Base-by-base conservation (phyloP, 2,329 filamentous ascomycete species). In the Nigrograna mackinnonii region DNA sequence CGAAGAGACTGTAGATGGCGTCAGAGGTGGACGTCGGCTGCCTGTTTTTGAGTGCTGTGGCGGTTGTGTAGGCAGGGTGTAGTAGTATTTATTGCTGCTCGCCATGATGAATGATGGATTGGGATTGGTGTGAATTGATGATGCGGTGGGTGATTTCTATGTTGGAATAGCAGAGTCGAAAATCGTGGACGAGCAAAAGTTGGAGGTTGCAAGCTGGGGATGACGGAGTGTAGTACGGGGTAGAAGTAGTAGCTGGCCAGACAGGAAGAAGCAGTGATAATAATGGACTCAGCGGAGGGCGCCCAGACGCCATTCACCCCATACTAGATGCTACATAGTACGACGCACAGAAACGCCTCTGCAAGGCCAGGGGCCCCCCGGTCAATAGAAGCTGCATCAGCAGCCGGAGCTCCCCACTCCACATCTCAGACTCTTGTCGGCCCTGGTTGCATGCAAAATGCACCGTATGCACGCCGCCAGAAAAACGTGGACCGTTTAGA, bases 1-100 rank as follows among this genome's bases (percentile, higher is more conserved):
- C 37, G 71, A 72, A 26, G 71, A 73, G 24, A 73, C 69, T 35
- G 69, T 73, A 20, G 71, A 72, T 46, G 71, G 70, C 37, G 70
- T 73, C 43, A 74, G 63, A 58, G 71, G 70, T 43, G 69, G 69
- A 34, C 71, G 68, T 44, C 69, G 66, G 53, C 58, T 67, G 56
- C 54, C 60, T 54, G 64, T 58, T 55, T 60, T 57, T 36, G 57
- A 58, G 44, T 55, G 59, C 37, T 60, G 52, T 24, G 66, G 64
- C 44, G 64, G 56, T 42, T 63, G 64, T 20, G 63, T 62, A 35
- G 66, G 64, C 22, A 69, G 61, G 41, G 66, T 64, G 50, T 64
- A 67, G 59, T 69, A 68, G 55, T 66, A 67, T 49, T 57, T 55
- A 43, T 44, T 48, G 50, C 62, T 55, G 56, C 50, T 60, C 28